Percentiles rank a stretch among this genome's conserved stretches.
Conservation (phyloP, 2,329 filamentous ascomycete genomes). For the Exophiala xenobiotica region DNA sequence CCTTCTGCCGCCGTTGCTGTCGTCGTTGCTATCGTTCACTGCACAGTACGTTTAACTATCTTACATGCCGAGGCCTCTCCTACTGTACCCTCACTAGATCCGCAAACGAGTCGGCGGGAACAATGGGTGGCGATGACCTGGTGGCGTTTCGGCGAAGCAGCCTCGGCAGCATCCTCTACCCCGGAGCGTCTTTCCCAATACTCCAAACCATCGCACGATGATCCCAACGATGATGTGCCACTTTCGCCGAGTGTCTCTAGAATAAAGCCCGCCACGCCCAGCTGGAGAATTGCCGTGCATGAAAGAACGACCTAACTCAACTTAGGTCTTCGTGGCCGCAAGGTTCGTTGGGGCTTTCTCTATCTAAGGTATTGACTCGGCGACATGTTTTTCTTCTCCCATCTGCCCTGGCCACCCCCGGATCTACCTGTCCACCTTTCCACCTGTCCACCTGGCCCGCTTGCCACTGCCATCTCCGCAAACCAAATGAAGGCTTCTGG, state of each 20-base stretch:
- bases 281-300: background rate
- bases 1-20: too few relatives aligned
- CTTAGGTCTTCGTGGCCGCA: too few relatives aligned
- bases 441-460: background rate
- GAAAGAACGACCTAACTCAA: background rate
- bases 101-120: too few relatives aligned
- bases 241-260: background rate
- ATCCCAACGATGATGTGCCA: background rate
- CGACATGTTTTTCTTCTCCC: background rate
- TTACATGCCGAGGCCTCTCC: too few relatives aligned
- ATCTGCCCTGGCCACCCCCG: background rate
- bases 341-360: background rate
- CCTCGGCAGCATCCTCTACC: background rate
- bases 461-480: background rate
- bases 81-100: too few relatives aligned
- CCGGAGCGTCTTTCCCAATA: background rate
- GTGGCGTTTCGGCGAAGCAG: too few relatives aligned
- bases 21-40: too few relatives aligned
- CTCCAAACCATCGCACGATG: background rate
- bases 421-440: too few relatives aligned
- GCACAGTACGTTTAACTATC: too few relatives aligned
- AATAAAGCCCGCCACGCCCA: background rate
- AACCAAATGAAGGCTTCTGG: background rate
- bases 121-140: too few relatives aligned
- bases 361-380: background rate